phyloP scores from a whole-genome alignment of 1,284 basidiomycete genomes.

The Ustilago lituana region DNA sequence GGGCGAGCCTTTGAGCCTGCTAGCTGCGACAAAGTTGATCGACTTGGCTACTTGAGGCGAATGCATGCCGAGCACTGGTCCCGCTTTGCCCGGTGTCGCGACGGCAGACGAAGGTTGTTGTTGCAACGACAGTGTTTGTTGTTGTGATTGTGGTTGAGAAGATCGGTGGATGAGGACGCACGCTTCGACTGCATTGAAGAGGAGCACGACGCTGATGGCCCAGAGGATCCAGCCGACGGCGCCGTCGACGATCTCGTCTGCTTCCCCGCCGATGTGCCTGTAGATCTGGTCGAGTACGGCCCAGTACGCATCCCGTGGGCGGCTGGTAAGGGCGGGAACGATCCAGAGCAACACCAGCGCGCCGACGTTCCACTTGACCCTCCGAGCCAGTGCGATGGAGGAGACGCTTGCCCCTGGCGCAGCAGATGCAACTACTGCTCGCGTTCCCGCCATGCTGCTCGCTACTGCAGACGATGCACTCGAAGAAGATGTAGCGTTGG shows the following conservation, averaged over 20 bases:
- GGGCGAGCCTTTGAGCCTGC: conserved; percentile 34
- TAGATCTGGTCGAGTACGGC: conserved; percentile 32
- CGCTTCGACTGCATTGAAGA: conserved; percentile 45
- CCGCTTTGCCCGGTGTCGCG: neutral
- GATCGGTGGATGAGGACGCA: conserved; percentile 9
- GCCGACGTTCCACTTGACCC: conserved; percentile 36
- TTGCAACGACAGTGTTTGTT: too few species aligned
- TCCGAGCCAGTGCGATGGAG: conserved; percentile 3
- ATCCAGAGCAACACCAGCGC: conserved; percentile 38
- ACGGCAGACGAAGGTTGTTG: too few species aligned
- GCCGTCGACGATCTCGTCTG: conserved; percentile 37
- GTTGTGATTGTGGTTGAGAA: neutral
- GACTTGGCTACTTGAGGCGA: conserved; percentile 29
- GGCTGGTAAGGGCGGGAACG: conserved; percentile 17
- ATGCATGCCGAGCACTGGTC: conserved; percentile 25
- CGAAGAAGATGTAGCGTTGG: neutral
- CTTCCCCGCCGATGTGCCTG: conserved; percentile 22
- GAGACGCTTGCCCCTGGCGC: neutral
- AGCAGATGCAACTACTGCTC: neutral
- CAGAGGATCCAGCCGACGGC: conserved; percentile 37
- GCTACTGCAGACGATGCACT: neutral
- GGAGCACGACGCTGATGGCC: conserved; percentile 35
- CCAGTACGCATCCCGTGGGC: conserved; percentile 36
- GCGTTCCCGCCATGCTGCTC: neutral
- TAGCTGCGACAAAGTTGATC: conserved; percentile 46